Evolutionary conservation across 139 green algal species (phyloP).

Genomic region (Pseudopediastrum boryanum): DNA sequence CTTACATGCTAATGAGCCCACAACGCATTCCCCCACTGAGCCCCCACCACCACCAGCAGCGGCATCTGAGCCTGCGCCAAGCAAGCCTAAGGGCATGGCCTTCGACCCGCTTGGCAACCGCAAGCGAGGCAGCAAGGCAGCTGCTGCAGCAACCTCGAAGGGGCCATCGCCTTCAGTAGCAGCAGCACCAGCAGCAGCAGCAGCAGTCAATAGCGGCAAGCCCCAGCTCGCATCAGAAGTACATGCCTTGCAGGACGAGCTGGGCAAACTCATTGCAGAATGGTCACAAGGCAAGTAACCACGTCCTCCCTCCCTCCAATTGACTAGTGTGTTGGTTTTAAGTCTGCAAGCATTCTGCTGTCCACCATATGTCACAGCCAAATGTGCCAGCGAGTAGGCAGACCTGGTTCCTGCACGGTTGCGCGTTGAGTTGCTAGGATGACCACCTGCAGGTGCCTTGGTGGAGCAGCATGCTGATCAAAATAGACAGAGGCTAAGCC

Average conservation of each 20-base stretch:
- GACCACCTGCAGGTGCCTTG: too few species aligned
- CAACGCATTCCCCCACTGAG: background rate
- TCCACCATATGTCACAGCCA: too few species aligned
- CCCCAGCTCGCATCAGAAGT: slow-evolving; percentile 38
- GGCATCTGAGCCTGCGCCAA: background rate
- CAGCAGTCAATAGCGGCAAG: slow-evolving; percentile 2
- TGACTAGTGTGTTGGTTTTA: too few species aligned
- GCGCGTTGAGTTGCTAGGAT: too few species aligned
- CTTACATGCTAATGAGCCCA: background rate
- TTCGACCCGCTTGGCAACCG: slow-evolving; percentile 28
- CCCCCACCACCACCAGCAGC: slow-evolving; percentile 2
- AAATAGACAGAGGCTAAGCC: too few species aligned
- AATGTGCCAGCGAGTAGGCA: too few species aligned
- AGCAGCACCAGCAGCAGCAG: background rate
- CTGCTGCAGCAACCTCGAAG: background rate
- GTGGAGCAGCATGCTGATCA: too few species aligned
- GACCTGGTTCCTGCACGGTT: too few species aligned
- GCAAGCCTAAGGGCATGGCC: background rate
- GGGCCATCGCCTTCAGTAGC: background rate
- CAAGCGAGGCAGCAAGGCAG: background rate
- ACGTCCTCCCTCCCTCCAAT: too few species aligned
- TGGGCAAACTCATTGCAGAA: slow-evolving; percentile 45
- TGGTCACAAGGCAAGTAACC: slow-evolving; percentile 25
- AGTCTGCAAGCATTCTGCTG: too few species aligned
- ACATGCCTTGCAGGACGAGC: slow-evolving; percentile 53